Evolutionary conservation across 345 rosid species (phyloP), one percentile per base, ranked within the genome.

Genomic region (Heritiera fomes): DNA sequence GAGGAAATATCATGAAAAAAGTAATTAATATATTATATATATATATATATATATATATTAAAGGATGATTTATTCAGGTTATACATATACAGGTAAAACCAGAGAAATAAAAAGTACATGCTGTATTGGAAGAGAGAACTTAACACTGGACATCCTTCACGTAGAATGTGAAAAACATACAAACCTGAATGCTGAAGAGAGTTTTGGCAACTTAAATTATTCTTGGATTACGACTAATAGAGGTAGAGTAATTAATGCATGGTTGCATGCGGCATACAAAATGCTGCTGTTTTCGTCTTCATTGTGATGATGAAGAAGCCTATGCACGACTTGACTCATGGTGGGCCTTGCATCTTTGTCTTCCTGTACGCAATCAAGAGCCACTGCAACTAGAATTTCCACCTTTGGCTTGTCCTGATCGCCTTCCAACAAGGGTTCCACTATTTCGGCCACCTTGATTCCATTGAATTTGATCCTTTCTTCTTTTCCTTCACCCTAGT

Each of bases 241-340:
- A 6, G 13, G 30, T 56, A 50, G n/a, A 56, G 0, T 56, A 56
- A 56, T 56, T 56, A 56, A 56, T 56, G 61, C 30, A n/a, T 0
- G 1, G 17, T 38, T 61, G 32, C 52, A n/a, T n/a, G 71, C 50
- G n/a, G n/a, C n/a, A n/a, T n/a, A n/a, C n/a, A n/a, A n/a, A n/a
- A n/a, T n/a, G n/a, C n/a, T n/a, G n/a, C 10, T n/a, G 5, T 65
- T 65, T 45, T 46, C 32, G 18, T 23, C 28, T 60, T 12, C n/a
- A 1, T 28, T 47, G 58, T 1, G 47, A 41, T 23, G n/a, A 41
- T 23, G 23, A 63, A 41, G 41, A 38, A 85, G 84, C 84, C 74
- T 82, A 61, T 83, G 77, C 13, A 83, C 76, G 1, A 79, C 88
- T 18, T 77, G 47, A 53, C 76, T 20, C 88, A 85, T 85, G 60